A percentile compares a stretch with the other conserved stretches of the same genome.
phyloP scores from a whole-genome alignment of 192 early-diverging fungal species.

The Glomus cerebriforme region DNA sequence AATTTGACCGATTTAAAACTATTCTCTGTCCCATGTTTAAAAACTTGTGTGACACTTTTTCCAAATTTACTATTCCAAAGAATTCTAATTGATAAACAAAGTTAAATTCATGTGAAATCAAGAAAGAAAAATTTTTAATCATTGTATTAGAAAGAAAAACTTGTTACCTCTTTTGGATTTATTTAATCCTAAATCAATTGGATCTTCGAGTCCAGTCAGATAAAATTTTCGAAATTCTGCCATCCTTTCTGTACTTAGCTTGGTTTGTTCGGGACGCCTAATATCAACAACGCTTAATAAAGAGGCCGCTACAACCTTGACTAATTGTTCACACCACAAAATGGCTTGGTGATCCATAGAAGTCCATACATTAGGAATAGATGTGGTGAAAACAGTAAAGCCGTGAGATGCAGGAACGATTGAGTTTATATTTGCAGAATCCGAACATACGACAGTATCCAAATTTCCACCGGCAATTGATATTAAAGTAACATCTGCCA shows the following conservation, averaged over 20 bases:
- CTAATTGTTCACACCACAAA: conserved; percentile 92
- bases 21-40: conserved; percentile 38
- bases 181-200: conserved; percentile 16
- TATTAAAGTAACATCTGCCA: conserved; percentile 68
- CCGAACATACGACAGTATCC: conserved; percentile 84
- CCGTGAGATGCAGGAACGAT: conserved; percentile 68
- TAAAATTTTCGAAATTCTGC: conserved; percentile 57
- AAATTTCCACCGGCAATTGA: conserved; percentile 90
- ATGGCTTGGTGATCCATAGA: conserved; percentile 84
- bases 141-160: not conserved
- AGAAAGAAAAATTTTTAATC: not conserved
- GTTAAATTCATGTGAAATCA: not conserved
- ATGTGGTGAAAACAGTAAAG: conserved; percentile 77
- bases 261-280: conserved; percentile 55
- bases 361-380: conserved; percentile 86
- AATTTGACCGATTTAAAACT: conserved; percentile 25
- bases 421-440: conserved; percentile 65
- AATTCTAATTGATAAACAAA: conserved; percentile 4
- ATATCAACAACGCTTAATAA: conserved; percentile 65
- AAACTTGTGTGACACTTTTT: conserved; percentile 33
- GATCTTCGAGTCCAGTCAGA: conserved; percentile 55
- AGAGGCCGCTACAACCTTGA: conserved; percentile 58
- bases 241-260: conserved; percentile 64
- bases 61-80: conserved; percentile 34
- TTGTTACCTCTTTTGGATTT: conserved; percentile 7